These are phyloP conservation scores for Isoetes taiwanensis DNA, from an alignment of 75 land plant genomes.

Conservation along the genomic window DNA sequence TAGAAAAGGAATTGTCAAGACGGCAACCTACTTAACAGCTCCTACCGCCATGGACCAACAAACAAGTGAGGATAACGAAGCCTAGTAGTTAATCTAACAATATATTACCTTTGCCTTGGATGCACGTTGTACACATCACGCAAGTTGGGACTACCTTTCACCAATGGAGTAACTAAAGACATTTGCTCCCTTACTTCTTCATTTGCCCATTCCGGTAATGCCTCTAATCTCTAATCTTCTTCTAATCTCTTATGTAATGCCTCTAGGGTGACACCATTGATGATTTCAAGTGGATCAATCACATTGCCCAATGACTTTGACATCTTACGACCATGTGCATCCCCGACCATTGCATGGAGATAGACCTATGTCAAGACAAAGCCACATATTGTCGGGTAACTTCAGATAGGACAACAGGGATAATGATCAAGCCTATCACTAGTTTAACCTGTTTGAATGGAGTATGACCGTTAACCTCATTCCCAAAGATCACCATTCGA, in stretches of 20 bases:
- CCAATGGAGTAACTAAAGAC: constrained; percentile 42
- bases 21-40: constrained; percentile 46
- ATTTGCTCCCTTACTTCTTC: constrained; percentile 46
- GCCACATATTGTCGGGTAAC: no score
- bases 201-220: constrained; percentile 63
- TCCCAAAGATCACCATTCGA: constrained; percentile 95
- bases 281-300: constrained; percentile 91
- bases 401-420: no score
- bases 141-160: constrained; percentile 52
- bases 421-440: no score
- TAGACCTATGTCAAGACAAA: no score
- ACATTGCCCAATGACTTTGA: constrained; percentile 98
- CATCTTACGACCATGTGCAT: constrained; percentile 99
- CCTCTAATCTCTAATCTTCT: constrained; percentile 57
- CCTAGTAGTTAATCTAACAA: no score
- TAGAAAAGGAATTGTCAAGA: constrained; percentile 12
- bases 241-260: constrained; percentile 67
- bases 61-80: constrained; percentile 8
- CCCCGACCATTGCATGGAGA: constrained; percentile 93
- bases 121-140: constrained; percentile 29
- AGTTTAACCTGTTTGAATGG: constrained; percentile 69
- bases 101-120: constrained; percentile 40
- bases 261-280: constrained; percentile 72
- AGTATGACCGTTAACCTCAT: constrained; percentile 59
- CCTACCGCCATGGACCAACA: constrained; percentile 48